Conservation (phyloP, 2,329 filamentous ascomycete species). For the Leptographium wingfieldii region DNA sequence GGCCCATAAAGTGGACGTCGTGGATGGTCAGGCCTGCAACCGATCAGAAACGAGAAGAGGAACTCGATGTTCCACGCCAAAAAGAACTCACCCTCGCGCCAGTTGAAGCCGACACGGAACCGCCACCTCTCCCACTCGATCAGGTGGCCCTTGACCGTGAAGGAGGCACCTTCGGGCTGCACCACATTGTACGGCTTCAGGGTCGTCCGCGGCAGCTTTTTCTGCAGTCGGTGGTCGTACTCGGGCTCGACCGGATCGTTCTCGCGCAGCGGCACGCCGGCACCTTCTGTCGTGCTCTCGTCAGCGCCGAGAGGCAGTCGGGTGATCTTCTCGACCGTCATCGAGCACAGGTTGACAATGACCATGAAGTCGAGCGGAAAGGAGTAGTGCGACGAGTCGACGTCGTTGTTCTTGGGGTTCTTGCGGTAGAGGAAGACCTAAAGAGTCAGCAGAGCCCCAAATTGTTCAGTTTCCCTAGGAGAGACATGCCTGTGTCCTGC, state of each 20-base stretch:
- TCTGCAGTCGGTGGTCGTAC: conserved; percentile 22
- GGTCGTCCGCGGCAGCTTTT: conserved; percentile 26
- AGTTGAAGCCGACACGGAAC: conserved; percentile 57
- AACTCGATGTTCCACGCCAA: background rate
- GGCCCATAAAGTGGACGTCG: conserved; percentile 52
- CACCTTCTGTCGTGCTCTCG: conserved; percentile 20
- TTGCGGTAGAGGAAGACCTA: conserved; percentile 51
- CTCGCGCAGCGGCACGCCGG: background rate
- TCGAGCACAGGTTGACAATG: conserved; percentile 38
- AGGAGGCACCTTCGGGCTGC: conserved; percentile 12
- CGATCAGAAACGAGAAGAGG: background rate
- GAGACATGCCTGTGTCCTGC: conserved; percentile 28
- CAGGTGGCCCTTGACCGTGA: conserved; percentile 39
- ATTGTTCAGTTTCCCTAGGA: too few species aligned
- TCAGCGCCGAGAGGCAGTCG: conserved; percentile 37
- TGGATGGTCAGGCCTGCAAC: conserved; percentile 43
- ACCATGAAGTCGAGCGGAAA: conserved; percentile 42
- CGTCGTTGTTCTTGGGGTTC: conserved; percentile 45
- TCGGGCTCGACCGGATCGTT: conserved; percentile 16
- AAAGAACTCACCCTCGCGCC: conserved; percentile 23
- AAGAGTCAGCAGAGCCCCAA: too few species aligned
- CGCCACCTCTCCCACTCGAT: conserved; percentile 55
- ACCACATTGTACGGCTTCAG: conserved; percentile 37
- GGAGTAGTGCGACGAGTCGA: conserved; percentile 48
- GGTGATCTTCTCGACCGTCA: conserved; percentile 23